phyloP scores from a whole-genome alignment of 805 yeast species.

The Kuraishia borneana region DNA sequence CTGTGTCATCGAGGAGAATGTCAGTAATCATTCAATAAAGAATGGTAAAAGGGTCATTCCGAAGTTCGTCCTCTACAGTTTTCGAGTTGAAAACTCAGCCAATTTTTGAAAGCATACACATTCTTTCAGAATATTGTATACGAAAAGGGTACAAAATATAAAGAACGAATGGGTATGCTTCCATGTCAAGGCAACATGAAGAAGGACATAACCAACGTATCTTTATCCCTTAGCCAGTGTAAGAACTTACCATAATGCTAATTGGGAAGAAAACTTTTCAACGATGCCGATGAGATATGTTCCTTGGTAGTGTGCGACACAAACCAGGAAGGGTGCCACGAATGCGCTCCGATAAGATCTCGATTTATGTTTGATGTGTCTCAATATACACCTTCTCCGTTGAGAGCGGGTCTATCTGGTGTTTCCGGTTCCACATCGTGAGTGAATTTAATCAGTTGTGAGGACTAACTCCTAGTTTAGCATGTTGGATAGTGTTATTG shows the following conservation, averaged over 20 bases:
- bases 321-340: too few relatives aligned
- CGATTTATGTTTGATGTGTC: too few relatives aligned
- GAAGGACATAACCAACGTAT: slow-evolving; percentile 12
- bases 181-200: slow-evolving; percentile 3
- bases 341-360: too few relatives aligned
- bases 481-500: slow-evolving; percentile 70
- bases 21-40: slow-evolving; percentile 3
- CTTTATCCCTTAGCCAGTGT: slow-evolving; percentile 19
- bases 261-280: neutral
- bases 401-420: slow-evolving; percentile 41
- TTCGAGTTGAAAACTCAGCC: slow-evolving; percentile 3
- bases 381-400: slow-evolving; percentile 11
- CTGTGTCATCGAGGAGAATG: slow-evolving; percentile 26
- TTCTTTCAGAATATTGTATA: slow-evolving; percentile 5
- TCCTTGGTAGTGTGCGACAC: too few relatives aligned
- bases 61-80: slow-evolving; percentile 4
- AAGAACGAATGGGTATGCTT: slow-evolving; percentile 12
- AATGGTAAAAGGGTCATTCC: neutral
- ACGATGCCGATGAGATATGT: neutral
- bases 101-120: slow-evolving; percentile 3
- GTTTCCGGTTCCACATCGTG: slow-evolving; percentile 56
- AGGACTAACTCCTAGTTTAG: slow-evolving; percentile 29
- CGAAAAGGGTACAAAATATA: slow-evolving; percentile 11
- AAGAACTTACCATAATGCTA: slow-evolving; percentile 14
- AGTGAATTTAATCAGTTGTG: slow-evolving; percentile 8